These are phyloP conservation scores for Drechslera avenae DNA, from an alignment of 2,329 filamentous ascomycete genomes.

Conservation along the genomic window DNA sequence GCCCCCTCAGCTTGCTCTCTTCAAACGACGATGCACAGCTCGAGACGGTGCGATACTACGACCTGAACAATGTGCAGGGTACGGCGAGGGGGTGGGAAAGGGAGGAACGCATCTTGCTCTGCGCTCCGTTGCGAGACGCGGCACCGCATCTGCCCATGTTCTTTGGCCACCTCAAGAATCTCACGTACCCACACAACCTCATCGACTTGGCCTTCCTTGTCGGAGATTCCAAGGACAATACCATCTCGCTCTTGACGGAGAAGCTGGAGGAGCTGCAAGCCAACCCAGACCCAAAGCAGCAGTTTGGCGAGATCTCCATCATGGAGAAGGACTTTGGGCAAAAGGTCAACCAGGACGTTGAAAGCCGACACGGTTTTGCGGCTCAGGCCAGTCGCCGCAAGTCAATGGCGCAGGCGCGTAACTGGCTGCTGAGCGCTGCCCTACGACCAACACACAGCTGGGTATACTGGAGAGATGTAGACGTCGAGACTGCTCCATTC, in stretches of 20 bases:
- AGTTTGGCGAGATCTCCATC: constrained; percentile 94
- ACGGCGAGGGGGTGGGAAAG: constrained; percentile 93
- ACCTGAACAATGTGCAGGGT: constrained; percentile 87
- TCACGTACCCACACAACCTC: constrained; percentile 95
- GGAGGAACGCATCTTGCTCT: constrained; percentile 92
- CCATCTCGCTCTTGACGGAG: constrained; percentile 74
- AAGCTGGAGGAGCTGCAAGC: constrained; percentile 80
- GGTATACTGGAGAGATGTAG: constrained; percentile 99
- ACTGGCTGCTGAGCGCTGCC: constrained; percentile 94
- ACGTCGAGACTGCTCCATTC: constrained; percentile 95
- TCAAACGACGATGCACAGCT: constrained; percentile 74
- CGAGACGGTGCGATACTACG: constrained; percentile 96
- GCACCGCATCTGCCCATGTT: constrained; percentile 95
- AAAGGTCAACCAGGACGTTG: constrained; percentile 95
- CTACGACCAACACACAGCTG: constrained; percentile 94
- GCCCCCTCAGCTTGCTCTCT: constrained; percentile 72
- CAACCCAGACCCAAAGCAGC: constrained; percentile 76
- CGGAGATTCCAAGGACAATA: constrained; percentile 94
- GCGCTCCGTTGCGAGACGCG: constrained; percentile 91
- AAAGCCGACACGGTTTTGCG: constrained; percentile 95
- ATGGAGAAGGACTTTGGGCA: constrained; percentile 99
- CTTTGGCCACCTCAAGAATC: constrained; percentile 94
- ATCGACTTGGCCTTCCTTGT: constrained; percentile 97
- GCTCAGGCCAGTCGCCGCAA: constrained; percentile 93
- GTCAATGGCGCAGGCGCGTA: constrained; percentile 95